These are phyloP conservation scores for Acer campestre DNA, from an alignment of 345 rosid species.

Conservation along the genomic window DNA sequence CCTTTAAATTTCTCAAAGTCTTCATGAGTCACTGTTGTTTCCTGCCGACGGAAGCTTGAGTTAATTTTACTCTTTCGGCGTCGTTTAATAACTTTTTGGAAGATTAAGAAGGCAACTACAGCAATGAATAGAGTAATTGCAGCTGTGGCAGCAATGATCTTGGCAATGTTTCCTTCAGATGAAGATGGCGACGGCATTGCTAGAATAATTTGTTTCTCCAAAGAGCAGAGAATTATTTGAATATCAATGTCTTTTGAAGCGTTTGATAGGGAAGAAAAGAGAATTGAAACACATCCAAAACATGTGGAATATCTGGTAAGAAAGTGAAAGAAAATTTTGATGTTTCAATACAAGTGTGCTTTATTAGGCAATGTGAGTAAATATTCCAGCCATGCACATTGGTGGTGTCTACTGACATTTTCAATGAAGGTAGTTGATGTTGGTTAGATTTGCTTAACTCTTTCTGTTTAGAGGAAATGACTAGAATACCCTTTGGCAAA, in stretches of 20 bases:
- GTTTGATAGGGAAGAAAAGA: slow-evolving; percentile 7
- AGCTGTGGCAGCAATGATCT: slow-evolving; percentile 33
- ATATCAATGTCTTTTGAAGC: neutral
- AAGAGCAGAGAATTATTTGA: neutral
- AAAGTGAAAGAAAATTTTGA: slow-evolving; percentile 2
- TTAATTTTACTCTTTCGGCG: slow-evolving; percentile 10
- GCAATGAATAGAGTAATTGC: slow-evolving; percentile 30
- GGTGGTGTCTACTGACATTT: slow-evolving; percentile 26
- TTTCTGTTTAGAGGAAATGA: neutral
- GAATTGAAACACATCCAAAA: slow-evolving; percentile 8
- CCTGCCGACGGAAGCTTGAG: slow-evolving; percentile 40
- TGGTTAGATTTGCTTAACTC: slow-evolving; percentile 19
- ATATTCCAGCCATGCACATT: slow-evolving; percentile 1
- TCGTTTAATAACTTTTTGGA: slow-evolving; percentile 17
- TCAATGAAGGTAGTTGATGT: slow-evolving; percentile 33
- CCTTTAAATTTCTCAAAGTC: slow-evolving; percentile 36
- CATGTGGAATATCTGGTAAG: neutral
- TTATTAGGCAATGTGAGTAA: slow-evolving; percentile 6
- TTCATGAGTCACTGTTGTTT: slow-evolving; percentile 26
- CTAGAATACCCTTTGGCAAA: slow-evolving; percentile 7
- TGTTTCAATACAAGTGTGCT: neutral
- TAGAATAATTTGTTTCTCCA: neutral
- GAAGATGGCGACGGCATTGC: slow-evolving; percentile 21
- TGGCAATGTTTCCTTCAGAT: slow-evolving; percentile 9
- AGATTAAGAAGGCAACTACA: slow-evolving; percentile 35